Evolutionary conservation across 768 basidiomycete species (phyloP), one percentile per base, ranked within the genome.

Genomic region (Suillus lakei): DNA sequence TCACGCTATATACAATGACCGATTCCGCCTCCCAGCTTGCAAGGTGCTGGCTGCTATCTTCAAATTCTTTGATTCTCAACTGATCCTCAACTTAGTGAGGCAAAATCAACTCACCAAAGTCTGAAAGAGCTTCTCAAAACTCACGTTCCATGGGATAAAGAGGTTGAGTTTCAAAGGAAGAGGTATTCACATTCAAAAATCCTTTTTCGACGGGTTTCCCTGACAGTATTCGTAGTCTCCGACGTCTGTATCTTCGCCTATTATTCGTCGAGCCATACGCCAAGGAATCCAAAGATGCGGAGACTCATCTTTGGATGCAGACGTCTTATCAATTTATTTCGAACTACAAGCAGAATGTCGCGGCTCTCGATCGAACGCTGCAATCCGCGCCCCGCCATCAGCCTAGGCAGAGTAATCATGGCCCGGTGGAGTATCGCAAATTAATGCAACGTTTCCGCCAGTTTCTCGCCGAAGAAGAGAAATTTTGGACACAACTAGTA

Each of bases 271-370:
- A 91, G 72, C 90, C 92, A 2, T 86, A 85, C 70, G 83, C 90
- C 50, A 85, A 83, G 58, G 91, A 93, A 76, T 88, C 90, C 56
- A 88, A 89, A 73, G 91, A 93, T 79, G 87, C 86, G 48, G 92
- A 95, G 73, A 91, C 85, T 36, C 89, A 91, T 68, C 84, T 97
- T 10, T 97, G 95, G 95, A 93, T 95, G 88, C 91, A 94, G 73
- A 96, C 95, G 0, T 92, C 93, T 43, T 92, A 97, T 77, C 83
- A 86, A 44, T 87, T 95, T 78, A 97, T 97, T 68, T 81, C 90
- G 18, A 82, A 85, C 28, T 96, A 94, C 83, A 95, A 96, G 76
- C 85, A 90, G 67, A 87, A 83, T 55, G 86, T 96, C 71, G 77
- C 87, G 48, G 76, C 81, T 0, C 83, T 94, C 62, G 93, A 95